Evolutionary conservation across 495 filamentous ascomycete genomes (phyloP), one percentile per base, ranked within the genome.

Genomic region (Aspergillus haitiensis): DNA sequence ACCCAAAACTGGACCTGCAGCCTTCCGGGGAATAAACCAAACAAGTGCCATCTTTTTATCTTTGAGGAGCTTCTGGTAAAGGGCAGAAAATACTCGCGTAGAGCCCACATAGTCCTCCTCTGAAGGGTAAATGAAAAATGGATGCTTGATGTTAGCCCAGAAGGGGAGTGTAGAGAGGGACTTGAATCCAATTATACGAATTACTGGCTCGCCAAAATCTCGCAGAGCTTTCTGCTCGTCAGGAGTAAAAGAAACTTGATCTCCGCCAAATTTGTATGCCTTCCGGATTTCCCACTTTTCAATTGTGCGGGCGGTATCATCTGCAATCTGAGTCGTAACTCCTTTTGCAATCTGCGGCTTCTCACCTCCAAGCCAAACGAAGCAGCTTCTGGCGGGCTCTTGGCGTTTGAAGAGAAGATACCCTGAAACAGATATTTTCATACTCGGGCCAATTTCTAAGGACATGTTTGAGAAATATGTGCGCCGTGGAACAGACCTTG

Each of bases 161-260:
- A 90, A 81, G 6, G 88, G 89, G 3, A 97, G 78, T 64, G 85
- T 78, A 7, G 84, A 83, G 15, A 88, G 73, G 5, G 89, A 85
- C 68, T 97, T 99, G 81, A 99, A 99, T 5, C 95, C 95, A 56
- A 98, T 88, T 55, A 99, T 88, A 7, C 93, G 86, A 59, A 99
- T 87, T 34, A 87, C 80, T 4, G 92, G 89, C 18, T 89, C 81
- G 12, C 91, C 91, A 66, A 96, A 93, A 58, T 90, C 73, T 42
- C 88, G 84, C 59, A 99, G 77, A 13, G 80, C 74, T 58, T 86
- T 86, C 57, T 89, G 82, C 70, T 98, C 94, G 35, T 97, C 92
- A 2, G 83, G 78, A 2, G 85, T 87, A 72, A 99, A 99, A 16
- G 86, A 75, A 45, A 99, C 84, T 52, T 92, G 89, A 62, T 96